Evolutionary conservation across 306 rosid genomes (phyloP).

Genomic region (Dalbergia oliveri): DNA sequence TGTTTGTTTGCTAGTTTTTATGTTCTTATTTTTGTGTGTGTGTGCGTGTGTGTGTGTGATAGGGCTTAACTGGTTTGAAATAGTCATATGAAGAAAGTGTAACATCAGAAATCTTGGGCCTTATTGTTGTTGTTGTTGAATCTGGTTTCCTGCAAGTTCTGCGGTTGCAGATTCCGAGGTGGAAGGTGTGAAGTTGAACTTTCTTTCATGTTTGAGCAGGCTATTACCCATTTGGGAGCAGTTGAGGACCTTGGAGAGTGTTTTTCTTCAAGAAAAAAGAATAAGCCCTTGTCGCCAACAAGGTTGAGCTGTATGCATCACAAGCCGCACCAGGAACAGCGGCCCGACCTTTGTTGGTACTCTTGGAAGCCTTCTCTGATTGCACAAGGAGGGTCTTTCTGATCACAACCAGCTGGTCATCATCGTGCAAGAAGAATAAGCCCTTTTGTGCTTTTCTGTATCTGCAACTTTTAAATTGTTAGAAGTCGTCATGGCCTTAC

Average conservation of each 20-base stretch:
- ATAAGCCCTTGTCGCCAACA: conserved; percentile 27
- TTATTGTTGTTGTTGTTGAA: neutral
- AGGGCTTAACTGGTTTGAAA: neutral
- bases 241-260: conserved; percentile 52
- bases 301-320: conserved; percentile 48
- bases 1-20: too few species aligned
- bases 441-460: neutral
- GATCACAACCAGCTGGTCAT: neutral
- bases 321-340: conserved; percentile 36
- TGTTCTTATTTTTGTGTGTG: too few species aligned
- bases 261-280: conserved; percentile 49
- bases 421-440: neutral
- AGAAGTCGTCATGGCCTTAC: conserved; percentile 49
- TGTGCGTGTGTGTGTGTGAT: too few species aligned
- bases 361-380: conserved; percentile 17
- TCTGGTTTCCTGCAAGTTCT: conserved; percentile 31
- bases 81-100: neutral
- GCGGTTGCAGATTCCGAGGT: conserved; percentile 41
- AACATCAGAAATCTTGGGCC: neutral
- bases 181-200: conserved; percentile 48
- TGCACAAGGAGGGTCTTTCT: conserved; percentile 2
- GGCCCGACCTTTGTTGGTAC: neutral
- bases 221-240: conserved; percentile 45
- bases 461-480: neutral
- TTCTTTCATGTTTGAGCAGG: conserved; percentile 58